phyloP scores from a whole-genome alignment of 768 basidiomycete genomes.

The Suillus brevipes region DNA sequence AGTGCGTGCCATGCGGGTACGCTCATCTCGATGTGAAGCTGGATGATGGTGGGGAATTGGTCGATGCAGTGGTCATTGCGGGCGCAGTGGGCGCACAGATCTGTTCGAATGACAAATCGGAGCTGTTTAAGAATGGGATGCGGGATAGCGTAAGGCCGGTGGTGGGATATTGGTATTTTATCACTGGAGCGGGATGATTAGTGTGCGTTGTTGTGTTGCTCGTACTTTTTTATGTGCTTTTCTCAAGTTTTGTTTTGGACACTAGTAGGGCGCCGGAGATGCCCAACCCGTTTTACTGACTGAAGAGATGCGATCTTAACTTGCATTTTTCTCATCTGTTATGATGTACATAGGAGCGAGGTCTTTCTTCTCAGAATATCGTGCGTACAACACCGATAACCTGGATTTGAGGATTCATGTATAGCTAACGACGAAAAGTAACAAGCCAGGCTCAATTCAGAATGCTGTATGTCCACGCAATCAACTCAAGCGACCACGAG shows the following conservation, averaged over 20 bases:
- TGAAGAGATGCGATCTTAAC: neutral
- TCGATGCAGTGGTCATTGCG: slow-evolving; percentile 32
- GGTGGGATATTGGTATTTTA: slow-evolving; percentile 35
- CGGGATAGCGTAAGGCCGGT: slow-evolving; percentile 35
- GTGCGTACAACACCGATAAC: too few relatives aligned
- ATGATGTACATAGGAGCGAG: neutral
- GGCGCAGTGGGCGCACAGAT: slow-evolving; percentile 34
- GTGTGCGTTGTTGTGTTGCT: neutral
- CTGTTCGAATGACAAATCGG: slow-evolving; percentile 32
- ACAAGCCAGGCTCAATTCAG: too few relatives aligned
- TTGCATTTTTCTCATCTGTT: neutral
- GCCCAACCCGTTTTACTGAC: neutral
- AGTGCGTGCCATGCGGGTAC: slow-evolving; percentile 32
- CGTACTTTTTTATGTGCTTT: neutral
- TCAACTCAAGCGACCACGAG: too few relatives aligned
- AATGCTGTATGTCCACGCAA: too few relatives aligned
- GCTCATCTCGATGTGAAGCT: slow-evolving; percentile 31
- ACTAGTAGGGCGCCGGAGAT: neutral
- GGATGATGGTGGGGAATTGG: slow-evolving; percentile 26
- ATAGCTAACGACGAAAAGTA: too few relatives aligned
- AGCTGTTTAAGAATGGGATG: slow-evolving; percentile 33
- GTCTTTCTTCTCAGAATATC: too few relatives aligned
- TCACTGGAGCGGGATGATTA: neutral
- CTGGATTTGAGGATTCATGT: too few relatives aligned
- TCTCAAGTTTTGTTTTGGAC: neutral